Evolutionary conservation across 1,139 yeast species (phyloP), one percentile per base, ranked within the genome.

Genomic region (Blastobotrys serpentis): DNA sequence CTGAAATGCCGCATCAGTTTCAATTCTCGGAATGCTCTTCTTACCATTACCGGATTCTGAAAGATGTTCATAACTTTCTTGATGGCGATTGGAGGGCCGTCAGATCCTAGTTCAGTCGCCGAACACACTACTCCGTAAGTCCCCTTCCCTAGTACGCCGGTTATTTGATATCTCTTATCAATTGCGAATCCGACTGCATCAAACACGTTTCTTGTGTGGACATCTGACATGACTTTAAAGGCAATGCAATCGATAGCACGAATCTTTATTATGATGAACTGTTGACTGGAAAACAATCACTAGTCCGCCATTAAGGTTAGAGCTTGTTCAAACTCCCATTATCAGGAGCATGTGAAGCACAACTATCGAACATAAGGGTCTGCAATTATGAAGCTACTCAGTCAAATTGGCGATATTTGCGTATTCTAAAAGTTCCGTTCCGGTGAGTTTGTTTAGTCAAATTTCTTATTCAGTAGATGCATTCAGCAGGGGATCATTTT

Each of bases 1-100:
- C 98, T 75, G 69, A 92, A 90, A 65, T 90, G 96, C 58, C 89
- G 86, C 57, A 92, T 73, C 29, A 92, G 74, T 66, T 89, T 87
- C 65, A 92, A 72, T 66, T 92, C 98, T 46, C 98, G 76, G 42
- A 92, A 73, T 2, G 97, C 94, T 46, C 98, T 74, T 62, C 89
- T 89, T 66, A 96, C 86, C 47, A 90, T 74, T 53, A 90, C 86
- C 65, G 87, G 86, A 66, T 89, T 88, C 54, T 86, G 79, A 70
- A 92, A 90, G 51, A 92, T 86, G 67, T 88, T 89, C 47, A 97
- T 89, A 58, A 92, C 90, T 50, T 70, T 90, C 17, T 90, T 90
- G 47, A 89, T 84, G 6, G 97, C 97, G 61, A 81, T 60, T 8
- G 54, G 52, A 17, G 30, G 49, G 29, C 57, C 44, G 14, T 51